Conservation (phyloP, 1,284 basidiomycete genomes). For the Hypsizygus ulmarius region DNA sequence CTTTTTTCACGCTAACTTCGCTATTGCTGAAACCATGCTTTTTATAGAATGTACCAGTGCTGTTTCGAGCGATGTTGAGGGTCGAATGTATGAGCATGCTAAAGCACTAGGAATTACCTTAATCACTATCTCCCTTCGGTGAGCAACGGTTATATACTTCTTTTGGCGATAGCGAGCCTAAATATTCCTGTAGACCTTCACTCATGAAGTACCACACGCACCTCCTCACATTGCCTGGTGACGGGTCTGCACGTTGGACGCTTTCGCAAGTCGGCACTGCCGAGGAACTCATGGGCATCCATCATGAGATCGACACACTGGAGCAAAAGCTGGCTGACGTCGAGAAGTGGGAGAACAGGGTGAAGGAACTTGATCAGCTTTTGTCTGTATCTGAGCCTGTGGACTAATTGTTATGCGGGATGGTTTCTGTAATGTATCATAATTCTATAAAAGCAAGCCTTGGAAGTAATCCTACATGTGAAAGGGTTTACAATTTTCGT, state of each 20-base stretch:
- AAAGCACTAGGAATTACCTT: constrained; percentile 92
- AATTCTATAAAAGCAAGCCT: too few relatives aligned
- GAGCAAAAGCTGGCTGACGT: constrained; percentile 69
- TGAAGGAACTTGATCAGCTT: constrained; percentile 55
- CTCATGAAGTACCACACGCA: constrained; percentile 83
- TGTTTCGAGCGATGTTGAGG: constrained; percentile 95
- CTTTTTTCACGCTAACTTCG: background rate
- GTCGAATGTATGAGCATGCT: constrained; percentile 92
- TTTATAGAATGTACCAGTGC: constrained; percentile 88
- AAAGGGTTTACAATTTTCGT: too few relatives aligned
- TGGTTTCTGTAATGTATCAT: too few relatives aligned
- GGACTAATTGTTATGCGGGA: background rate
- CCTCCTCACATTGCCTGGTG: constrained; percentile 72
- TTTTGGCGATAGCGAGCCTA: background rate
- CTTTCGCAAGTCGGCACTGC: constrained; percentile 68
- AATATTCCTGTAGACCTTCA: constrained; percentile 54
- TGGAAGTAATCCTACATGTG: too few relatives aligned
- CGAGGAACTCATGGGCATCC: constrained; percentile 70
- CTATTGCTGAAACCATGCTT: constrained; percentile 4
- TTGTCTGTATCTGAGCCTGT: constrained; percentile 35
- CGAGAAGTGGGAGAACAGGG: constrained; percentile 59
- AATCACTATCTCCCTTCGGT: constrained; percentile 86
- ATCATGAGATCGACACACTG: constrained; percentile 66
- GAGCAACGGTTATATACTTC: constrained; percentile 20
- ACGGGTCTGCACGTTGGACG: constrained; percentile 67